These are phyloP conservation scores for Aureobasidium sp. DNA, from an alignment of 2,329 filamentous ascomycete species.

Conservation along the genomic window DNA sequence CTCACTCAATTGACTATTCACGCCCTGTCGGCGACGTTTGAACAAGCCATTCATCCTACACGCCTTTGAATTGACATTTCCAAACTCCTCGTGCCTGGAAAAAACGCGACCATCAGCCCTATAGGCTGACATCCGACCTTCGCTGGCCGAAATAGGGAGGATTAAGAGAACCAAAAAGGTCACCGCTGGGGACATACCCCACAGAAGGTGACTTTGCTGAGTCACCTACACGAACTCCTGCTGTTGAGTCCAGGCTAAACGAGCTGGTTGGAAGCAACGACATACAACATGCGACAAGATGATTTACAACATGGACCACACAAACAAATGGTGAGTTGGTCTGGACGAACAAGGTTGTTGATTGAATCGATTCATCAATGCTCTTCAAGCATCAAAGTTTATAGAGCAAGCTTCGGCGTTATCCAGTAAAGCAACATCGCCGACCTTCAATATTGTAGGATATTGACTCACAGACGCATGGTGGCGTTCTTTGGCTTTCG, in stretches of 20 bases:
- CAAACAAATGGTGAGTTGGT: no score
- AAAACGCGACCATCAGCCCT: not conserved
- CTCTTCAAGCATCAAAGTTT: not conserved
- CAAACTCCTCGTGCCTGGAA: not conserved
- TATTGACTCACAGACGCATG: not conserved
- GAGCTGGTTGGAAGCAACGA: not conserved
- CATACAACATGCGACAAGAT: no score
- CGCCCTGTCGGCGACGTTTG: not conserved
- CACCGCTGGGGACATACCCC: not conserved
- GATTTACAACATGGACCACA: no score
- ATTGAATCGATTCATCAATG: not conserved
- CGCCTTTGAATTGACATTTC: not conserved
- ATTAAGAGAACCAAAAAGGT: not conserved
- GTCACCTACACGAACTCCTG: not conserved
- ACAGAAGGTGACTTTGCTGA: not conserved
- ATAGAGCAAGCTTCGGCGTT: not conserved
- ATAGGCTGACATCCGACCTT: slow-evolving; percentile 1
- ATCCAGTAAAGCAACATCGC: not conserved
- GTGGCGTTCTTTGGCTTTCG: not conserved
- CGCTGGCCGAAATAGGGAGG: not conserved
- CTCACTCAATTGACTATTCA: not conserved
- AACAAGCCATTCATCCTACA: not conserved
- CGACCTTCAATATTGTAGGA: not conserved
- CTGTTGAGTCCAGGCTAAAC: not conserved
- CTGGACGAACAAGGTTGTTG: not conserved